Evolutionary conservation across 225 moss, liverwort and hornwort species (phyloP), one percentile per base, ranked within the genome.

Genomic region (Bryoerythrophyllum caledonicum): DNA sequence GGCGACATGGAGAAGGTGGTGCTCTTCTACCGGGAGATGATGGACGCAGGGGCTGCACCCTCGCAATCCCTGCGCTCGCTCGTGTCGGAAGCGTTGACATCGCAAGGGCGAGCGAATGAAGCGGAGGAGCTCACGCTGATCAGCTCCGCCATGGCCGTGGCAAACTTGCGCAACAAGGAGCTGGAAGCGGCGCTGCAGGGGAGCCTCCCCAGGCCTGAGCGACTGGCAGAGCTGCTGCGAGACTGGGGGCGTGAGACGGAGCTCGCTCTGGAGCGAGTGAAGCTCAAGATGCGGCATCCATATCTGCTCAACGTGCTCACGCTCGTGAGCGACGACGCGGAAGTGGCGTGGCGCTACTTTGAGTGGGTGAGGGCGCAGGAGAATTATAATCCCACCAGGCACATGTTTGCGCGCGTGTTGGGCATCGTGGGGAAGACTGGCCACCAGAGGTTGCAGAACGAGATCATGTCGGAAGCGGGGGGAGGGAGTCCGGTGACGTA

Each of bases 361-460:
- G 81, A 91, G 61, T 94, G 93, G 93, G 83, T 90, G 68, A 85
- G 84, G 67, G 69, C 70, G 10, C 91, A 82, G 70, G 79, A 82
- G 23, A 63, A 77, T 41, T 93, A 82, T 27, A 74, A 90, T 46
- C 88, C 91, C 38, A 90, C 88, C 27, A 73, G 82, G 72, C 83
- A 78, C 41, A 80, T 78, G 76, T 94, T 90, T 63, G 75, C 87
- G 17, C 86, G 83, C 71, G 85, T 94, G 65, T 65, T 94, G 71
- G 88, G 80, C 67, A 87, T 88, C 52, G 53, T 91, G 25, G 93
- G 85, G 61, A 86, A 88, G 79, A 53, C 85, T 48, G 71, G 79
- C 12, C 82, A 85, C 67, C 20, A 3, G 57, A 78, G 63, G 0
- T 67, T 81, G 59, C 73, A 91, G 62, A 76, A 78, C 16, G 76